Evolutionary conservation across 306 rosid species (phyloP).

Genomic region (Arachis stenosperma): DNA sequence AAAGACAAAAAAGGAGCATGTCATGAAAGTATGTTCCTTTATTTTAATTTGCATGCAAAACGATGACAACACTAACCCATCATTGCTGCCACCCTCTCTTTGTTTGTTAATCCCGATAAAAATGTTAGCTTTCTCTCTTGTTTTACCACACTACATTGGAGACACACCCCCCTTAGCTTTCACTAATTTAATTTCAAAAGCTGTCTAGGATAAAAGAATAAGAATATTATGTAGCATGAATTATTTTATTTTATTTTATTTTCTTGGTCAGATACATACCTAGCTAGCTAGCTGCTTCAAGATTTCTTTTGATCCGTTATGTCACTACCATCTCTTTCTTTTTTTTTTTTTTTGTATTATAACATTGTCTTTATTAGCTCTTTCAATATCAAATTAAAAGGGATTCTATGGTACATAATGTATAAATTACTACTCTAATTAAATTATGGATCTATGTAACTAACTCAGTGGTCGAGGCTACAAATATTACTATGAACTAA

Average conservation of each 20-base stretch:
- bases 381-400: conserved; percentile 39
- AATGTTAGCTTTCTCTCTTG: conserved; percentile 38
- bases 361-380: conserved; percentile 38
- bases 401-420: conserved; percentile 27
- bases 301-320: conserved; percentile 35
- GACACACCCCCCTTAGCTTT: too few relatives aligned
- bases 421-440: too few relatives aligned
- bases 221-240: background rate
- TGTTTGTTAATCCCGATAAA: conserved; percentile 73
- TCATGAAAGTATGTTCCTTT: conserved; percentile 47
- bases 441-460: too few relatives aligned
- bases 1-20: conserved; percentile 41
- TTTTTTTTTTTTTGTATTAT: background rate
- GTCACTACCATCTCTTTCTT: conserved; percentile 29
- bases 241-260: background rate
- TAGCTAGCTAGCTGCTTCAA: conserved; percentile 5
- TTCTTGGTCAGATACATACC: conserved; percentile 38
- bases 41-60: conserved; percentile 62
- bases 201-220: conserved; percentile 33
- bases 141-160: background rate
- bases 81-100: conserved; percentile 69
- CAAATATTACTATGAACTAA: too few relatives aligned
- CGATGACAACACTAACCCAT: conserved; percentile 63
- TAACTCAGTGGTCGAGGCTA: too few relatives aligned
- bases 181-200: conserved; percentile 30